phyloP scores from a whole-genome alignment of 345 rosid genomes.

The Moricandia moricandioides region DNA sequence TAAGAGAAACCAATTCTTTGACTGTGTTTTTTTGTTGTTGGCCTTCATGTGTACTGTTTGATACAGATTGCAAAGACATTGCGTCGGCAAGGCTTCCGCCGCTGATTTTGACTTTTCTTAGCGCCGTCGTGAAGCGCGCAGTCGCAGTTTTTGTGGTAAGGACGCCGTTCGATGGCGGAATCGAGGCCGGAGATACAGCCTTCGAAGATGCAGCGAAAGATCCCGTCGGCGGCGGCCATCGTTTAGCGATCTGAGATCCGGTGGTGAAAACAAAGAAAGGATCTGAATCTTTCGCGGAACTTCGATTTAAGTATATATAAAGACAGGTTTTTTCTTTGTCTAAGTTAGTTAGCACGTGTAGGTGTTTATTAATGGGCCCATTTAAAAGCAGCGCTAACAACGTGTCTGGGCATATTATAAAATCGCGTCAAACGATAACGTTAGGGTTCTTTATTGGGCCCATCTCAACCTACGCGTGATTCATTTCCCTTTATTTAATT shows the following conservation, averaged over 20 bases:
- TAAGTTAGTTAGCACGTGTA: background rate
- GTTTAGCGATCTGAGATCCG: constrained; percentile 26
- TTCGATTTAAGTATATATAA: background rate
- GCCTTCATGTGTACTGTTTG: too few relatives aligned
- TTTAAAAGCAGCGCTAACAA: background rate
- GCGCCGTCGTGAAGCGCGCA: constrained; percentile 56
- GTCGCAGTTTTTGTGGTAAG: constrained; percentile 65
- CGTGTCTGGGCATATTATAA: background rate
- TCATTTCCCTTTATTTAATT: background rate
- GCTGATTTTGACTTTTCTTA: constrained; percentile 18
- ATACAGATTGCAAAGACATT: too few relatives aligned
- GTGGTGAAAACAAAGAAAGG: background rate
- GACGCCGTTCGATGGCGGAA: constrained; percentile 55
- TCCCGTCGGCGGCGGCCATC: constrained; percentile 65
- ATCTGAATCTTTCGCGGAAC: constrained; percentile 5
- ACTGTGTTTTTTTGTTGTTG: too few relatives aligned
- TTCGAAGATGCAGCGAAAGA: constrained; percentile 55
- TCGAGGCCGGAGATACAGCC: constrained; percentile 59
- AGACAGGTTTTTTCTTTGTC: background rate
- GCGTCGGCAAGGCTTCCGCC: constrained; percentile 33
- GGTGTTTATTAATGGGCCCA: background rate
- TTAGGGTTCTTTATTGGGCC: background rate
- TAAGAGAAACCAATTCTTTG: too few relatives aligned
- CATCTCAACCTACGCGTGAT: background rate
- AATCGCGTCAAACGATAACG: constrained; percentile 1